These are phyloP conservation scores for Colletotrichum kahawae DNA, from an alignment of 2,329 filamentous ascomycete genomes.

Conservation along the genomic window DNA sequence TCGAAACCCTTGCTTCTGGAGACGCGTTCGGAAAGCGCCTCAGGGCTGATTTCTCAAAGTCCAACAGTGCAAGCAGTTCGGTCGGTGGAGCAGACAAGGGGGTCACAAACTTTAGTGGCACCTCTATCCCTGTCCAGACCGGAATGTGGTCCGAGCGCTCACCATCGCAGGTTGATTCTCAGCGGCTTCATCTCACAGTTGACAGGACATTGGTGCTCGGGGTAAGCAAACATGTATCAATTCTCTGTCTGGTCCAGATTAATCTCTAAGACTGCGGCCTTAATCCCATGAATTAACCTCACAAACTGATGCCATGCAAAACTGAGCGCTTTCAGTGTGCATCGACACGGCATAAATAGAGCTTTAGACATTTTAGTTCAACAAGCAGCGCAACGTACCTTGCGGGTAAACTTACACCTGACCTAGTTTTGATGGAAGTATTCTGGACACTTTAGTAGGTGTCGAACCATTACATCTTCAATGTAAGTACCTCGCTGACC, in stretches of 20 bases:
- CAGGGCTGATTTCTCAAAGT: background rate
- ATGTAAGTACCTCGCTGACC: background rate
- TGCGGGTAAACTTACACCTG: background rate
- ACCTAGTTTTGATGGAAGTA: fast-evolving
- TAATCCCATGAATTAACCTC: fast-evolving
- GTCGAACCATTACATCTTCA: fast-evolving
- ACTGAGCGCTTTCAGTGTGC: background rate
- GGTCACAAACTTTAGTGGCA: background rate
- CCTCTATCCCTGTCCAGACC: background rate
- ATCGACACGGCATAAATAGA: fast-evolving
- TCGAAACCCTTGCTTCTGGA: background rate
- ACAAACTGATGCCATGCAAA: no score
- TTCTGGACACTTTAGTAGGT: background rate
- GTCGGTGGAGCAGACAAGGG: conserved; percentile 1
- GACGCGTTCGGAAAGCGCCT: conserved; percentile 7
- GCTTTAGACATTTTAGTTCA: background rate
- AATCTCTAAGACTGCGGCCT: no score
- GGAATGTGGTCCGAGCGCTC: background rate
- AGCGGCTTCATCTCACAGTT: background rate
- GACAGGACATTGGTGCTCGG: background rate
- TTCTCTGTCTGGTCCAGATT: background rate
- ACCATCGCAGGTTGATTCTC: background rate
- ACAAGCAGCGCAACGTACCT: background rate
- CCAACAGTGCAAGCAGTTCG: background rate
- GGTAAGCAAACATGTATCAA: background rate